Conservation (phyloP, 202 grass and related monocot species). For the Elaeis oleifera region DNA sequence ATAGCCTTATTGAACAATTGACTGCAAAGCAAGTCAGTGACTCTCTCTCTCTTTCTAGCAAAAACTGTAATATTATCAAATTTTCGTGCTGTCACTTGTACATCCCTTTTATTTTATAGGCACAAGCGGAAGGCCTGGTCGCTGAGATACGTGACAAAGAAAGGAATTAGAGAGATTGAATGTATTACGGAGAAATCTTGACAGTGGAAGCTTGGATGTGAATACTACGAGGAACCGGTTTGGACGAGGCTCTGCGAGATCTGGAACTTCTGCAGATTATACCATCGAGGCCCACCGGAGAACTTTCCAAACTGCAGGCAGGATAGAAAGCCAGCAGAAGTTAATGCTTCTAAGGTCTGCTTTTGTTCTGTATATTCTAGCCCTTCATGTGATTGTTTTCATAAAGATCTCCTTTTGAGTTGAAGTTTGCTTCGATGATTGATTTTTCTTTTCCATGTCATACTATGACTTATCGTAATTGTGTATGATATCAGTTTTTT, state of each 20-base stretch:
- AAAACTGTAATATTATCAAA: background rate
- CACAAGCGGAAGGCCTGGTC: conserved; percentile 70
- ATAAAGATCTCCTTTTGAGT: conserved; percentile 72
- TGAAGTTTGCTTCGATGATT: no score
- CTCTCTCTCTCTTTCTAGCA: background rate
- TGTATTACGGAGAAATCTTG: conserved; percentile 29
- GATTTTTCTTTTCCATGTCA: no score
- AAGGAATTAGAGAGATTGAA: conserved; percentile 72
- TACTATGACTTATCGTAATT: no score
- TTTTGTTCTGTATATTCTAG: conserved; percentile 76
- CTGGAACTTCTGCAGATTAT: conserved; percentile 24
- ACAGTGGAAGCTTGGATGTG: conserved; percentile 30
- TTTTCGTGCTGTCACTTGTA: background rate
- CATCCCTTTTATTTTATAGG: conserved; percentile 24
- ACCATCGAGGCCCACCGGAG: conserved; percentile 29
- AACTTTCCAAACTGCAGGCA: conserved; percentile 17
- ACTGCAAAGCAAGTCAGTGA: conserved; percentile 77
- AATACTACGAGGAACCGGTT: conserved; percentile 39
- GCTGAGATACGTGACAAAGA: conserved; percentile 67
- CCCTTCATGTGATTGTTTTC: conserved; percentile 68
- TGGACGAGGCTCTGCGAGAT: conserved; percentile 23
- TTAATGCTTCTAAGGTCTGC: conserved; percentile 71
- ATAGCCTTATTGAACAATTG: conserved; percentile 86
- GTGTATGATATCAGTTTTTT: no score
- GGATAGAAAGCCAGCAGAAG: conserved; percentile 56